Base-by-base conservation (phyloP, 495 filamentous ascomycete genomes). In the Hyaloscypha bicolor region DNA sequence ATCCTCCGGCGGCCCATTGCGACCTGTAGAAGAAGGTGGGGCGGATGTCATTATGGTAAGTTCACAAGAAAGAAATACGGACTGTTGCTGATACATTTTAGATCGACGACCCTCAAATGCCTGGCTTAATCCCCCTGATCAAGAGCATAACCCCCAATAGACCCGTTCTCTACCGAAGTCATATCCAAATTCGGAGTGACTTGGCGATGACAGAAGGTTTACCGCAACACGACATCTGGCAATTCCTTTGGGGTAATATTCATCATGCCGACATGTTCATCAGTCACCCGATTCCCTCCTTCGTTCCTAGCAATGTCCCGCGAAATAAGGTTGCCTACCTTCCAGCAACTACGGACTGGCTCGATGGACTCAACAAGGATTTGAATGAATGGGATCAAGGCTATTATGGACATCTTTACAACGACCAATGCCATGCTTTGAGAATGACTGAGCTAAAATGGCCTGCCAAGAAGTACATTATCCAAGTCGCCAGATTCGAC, bases 31-130 rank as follows among this genome's bases (percentile, higher is more conserved):
- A 9, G 81, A 92, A 64, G 92, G 92, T 60, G 93, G 93, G 61
- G 93, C 92, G 21, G 87, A 96, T 74, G 80, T 96, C 22, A 81
- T 96, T 63, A 82, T 96, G 65, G 82, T 93, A 75, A 76, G 82
- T 70, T 12, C 39, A 60, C 58, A 52, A 6, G 6, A 25, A 37
- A 37, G 5, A 29, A 14, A 14, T 31, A 25, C 11, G 39, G 29
- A 32, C 59, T 63, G 25, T 42, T 56, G 55, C 71, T 69, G 62
- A 67, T 33, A 9, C 22, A 48, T 3, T 60, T 6, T 64, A 85
- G 83, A 85, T 88, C 22, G 93, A 97, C 70, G 93, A 97, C 70
- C 91, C 92, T 21, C 93, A 96, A 78, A 94, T 96, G 92, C 93
- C 93, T 4, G 85, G 83, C 3, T 75, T 97, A 29, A 93, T 96